Conservation (phyloP, 495 filamentous ascomycete species). For the Cercophora samala region DNA sequence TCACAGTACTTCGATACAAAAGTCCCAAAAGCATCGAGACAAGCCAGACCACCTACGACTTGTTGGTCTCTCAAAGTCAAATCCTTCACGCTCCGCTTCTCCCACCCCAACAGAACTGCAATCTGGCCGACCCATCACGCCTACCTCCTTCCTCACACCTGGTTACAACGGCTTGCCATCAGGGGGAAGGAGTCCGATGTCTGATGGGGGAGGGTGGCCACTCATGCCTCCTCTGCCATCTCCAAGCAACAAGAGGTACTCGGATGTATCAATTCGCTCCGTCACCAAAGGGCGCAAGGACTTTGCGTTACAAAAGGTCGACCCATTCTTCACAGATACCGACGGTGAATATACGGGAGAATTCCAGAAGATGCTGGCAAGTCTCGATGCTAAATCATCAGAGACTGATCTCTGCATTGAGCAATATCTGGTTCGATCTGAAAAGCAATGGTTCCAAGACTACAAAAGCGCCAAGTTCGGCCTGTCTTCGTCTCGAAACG, state of each 20-base stretch:
- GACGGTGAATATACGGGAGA: slow-evolving; percentile 54
- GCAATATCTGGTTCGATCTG: slow-evolving; percentile 57
- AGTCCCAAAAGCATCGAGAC: slow-evolving; percentile 30
- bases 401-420: slow-evolving; percentile 60
- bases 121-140: slow-evolving; percentile 9
- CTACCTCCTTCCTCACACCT: slow-evolving; percentile 14
- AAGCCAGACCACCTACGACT: slow-evolving; percentile 14
- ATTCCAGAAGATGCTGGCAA: slow-evolving; percentile 52
- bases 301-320: slow-evolving; percentile 58
- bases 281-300: slow-evolving; percentile 30
- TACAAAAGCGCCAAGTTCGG: slow-evolving; percentile 34
- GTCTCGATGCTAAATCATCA: slow-evolving; percentile 55
- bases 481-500: slow-evolving; percentile 17
- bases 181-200: slow-evolving; percentile 8
- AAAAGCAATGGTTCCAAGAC: slow-evolving; percentile 61
- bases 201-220: slow-evolving; percentile 7
- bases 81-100: slow-evolving; percentile 11
- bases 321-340: slow-evolving; percentile 63
- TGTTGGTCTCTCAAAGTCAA: slow-evolving; percentile 1
- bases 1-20: slow-evolving; percentile 50
- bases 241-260: slow-evolving; percentile 7
- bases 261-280: slow-evolving; percentile 14
- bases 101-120: slow-evolving; percentile 18
- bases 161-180: slow-evolving; percentile 31
- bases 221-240: slow-evolving; percentile 11